Conservation (phyloP, 2,329 filamentous ascomycete species). For the Phaeosphaeria sp. region DNA sequence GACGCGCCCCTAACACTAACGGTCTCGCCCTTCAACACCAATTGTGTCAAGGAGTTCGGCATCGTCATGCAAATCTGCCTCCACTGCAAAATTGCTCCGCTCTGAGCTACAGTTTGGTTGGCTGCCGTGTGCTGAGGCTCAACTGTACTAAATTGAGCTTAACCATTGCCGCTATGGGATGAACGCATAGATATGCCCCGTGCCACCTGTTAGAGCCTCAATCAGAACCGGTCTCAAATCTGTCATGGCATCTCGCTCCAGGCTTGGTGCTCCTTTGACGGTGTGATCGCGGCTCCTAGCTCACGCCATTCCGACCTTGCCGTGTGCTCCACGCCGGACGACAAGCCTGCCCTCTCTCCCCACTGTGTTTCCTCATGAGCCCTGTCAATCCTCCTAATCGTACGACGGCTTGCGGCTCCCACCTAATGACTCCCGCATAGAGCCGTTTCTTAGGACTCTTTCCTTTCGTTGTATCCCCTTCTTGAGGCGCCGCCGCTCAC, state of each 20-base stretch:
- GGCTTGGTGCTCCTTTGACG: conserved; percentile 38
- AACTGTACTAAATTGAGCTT: conserved; percentile 27
- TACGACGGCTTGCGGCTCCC: conserved; percentile 21
- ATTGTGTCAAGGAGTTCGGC: conserved; percentile 45
- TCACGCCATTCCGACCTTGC: conserved; percentile 40
- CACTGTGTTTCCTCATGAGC: conserved; percentile 4
- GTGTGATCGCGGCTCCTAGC: conserved; percentile 27
- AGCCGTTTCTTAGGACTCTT: conserved; percentile 38
- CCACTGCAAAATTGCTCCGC: conserved; percentile 15
- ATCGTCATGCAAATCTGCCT: conserved; percentile 30
- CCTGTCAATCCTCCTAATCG: conserved; percentile 33
- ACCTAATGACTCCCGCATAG: conserved; percentile 38
- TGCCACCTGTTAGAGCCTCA: conserved; percentile 42
- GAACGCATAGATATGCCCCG: conserved; percentile 34
- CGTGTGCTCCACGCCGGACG: conserved; percentile 24
- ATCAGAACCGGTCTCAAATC: conserved; percentile 42
- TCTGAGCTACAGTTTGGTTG: conserved; percentile 32
- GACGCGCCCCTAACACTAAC: conserved; percentile 28
- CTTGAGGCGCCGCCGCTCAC: conserved; percentile 31
- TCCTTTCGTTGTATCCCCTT: conserved; percentile 30
- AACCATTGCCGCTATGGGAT: conserved; percentile 20
- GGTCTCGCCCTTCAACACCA: conserved; percentile 40
- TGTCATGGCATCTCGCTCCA: conserved; percentile 28
- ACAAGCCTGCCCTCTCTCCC: conserved; percentile 25
- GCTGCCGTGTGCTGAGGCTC: conserved; percentile 25